These are phyloP conservation scores for Termitomyces sp. DNA, from an alignment of 768 basidiomycete species.

Conservation along the genomic window DNA sequence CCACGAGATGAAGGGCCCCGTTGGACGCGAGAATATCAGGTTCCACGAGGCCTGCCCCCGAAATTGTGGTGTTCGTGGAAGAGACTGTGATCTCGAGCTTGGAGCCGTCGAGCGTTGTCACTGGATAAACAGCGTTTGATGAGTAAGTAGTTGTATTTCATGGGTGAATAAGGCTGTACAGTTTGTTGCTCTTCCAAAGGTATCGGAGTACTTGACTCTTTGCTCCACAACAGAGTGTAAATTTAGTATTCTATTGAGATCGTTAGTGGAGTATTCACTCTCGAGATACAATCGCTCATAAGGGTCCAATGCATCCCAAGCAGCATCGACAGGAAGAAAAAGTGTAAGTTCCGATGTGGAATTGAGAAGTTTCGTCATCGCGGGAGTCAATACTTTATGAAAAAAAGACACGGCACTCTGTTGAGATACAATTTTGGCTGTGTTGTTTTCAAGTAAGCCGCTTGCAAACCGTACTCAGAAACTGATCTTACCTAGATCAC, in stretches of 20 bases:
- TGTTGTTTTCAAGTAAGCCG: not conserved
- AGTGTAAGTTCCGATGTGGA: constrained; percentile 72
- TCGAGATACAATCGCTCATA: constrained; percentile 86
- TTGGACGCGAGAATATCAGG: constrained; percentile 91
- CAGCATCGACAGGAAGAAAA: constrained; percentile 82
- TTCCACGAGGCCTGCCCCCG: constrained; percentile 55
- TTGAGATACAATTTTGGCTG: constrained; percentile 57
- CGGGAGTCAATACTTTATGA: constrained; percentile 59
- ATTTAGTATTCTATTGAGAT: constrained; percentile 70
- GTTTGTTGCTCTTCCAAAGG: constrained; percentile 44
- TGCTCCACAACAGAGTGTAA: constrained; percentile 65
- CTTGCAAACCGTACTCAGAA: not conserved
- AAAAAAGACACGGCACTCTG: constrained; percentile 70
- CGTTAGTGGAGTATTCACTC: constrained; percentile 79
- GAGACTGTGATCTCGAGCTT: constrained; percentile 55
- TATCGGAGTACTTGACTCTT: constrained; percentile 62
- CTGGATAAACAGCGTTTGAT: constrained; percentile 29
- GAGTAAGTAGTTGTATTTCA: not conserved
- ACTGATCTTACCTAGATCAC: constrained; percentile 57
- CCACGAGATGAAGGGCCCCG: constrained; percentile 89
- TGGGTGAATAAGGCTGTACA: constrained; percentile 32
- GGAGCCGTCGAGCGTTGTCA: constrained; percentile 65
- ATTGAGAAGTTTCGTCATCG: constrained; percentile 52
- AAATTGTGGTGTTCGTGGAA: constrained; percentile 48
- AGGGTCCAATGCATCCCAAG: constrained; percentile 72